Evolutionary conservation across 2,329 filamentous ascomycete genomes (phyloP), one percentile per base, ranked within the genome.

Genomic region (Apiospora malaysiana): DNA sequence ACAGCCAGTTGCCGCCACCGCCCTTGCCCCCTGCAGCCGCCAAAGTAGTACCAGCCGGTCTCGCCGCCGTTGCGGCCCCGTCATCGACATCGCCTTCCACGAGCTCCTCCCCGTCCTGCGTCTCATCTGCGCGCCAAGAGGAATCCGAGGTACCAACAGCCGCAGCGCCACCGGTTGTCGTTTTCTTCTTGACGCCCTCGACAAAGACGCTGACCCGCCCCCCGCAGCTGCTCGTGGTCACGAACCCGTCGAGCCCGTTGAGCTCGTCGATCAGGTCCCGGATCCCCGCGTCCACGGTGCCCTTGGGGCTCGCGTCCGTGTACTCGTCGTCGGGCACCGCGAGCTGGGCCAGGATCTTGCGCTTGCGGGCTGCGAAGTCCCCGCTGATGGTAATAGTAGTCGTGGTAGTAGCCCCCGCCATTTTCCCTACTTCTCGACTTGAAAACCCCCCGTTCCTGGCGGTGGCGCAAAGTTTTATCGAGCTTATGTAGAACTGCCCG

Each of bases 201-300:
- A 97, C 84, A 78, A 97, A 98, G 4, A 98, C 93, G 74, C 93
- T 95, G 66, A 97, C 89, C 69, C 95, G 87, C 0, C 95, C 95
- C 2, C 94, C 93, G 80, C 95, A 98, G 81, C 94, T 97, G 82
- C 94, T 97, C 2, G 95, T 98, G 1, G 95, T 98, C 45, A 97
- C 94, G 51, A 95, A 88, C 1, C 93, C 94, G 1, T 91, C 87
- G 7, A 92, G 78, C 1, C 77, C 80, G 81, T 98, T 98, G 79
- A 98, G 92, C 75, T 92, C 90, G 68, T 87, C 86, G 72, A 98
- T 94, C 69, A 98, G 84, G 27, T 91, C 86, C 66, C 91, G 88
- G 74, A 98, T 94, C 0, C 90, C 92, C 66, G 84, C 88, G 80
- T 98, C 95, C 25, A 98, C 88, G 0, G 91, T 92, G 21, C 95